Conservation (phyloP, 2,329 filamentous ascomycete species). For the Microcera coccophila region DNA sequence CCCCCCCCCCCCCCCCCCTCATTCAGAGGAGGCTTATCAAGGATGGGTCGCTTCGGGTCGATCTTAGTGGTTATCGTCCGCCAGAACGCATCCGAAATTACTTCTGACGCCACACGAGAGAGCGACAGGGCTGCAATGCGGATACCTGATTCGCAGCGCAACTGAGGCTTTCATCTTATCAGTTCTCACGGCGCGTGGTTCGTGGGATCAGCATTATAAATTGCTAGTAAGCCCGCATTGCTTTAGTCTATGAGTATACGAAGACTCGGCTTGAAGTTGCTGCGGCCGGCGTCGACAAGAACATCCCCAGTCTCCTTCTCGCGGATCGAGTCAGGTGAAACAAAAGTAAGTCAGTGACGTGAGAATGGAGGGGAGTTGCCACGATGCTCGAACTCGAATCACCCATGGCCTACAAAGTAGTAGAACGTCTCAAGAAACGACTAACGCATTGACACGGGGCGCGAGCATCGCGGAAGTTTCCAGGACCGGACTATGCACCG, state of each 20-base stretch:
- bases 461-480: conserved; percentile 9
- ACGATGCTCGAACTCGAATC: neutral
- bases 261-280: neutral
- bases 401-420: conserved; percentile 17
- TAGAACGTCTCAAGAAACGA: conserved; percentile 29
- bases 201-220: neutral
- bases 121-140: neutral
- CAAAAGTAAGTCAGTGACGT: conserved; percentile 12
- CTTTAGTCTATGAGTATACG: neutral
- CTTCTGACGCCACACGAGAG: neutral
- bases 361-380: conserved; percentile 15
- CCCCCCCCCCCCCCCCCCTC: no score
- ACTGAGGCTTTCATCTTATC: neutral
- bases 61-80: conserved; percentile 3
- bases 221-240: neutral
- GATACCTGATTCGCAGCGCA: neutral
- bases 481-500: conserved; percentile 14
- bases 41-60: conserved; percentile 4
- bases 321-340: conserved; percentile 1
- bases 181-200: neutral
- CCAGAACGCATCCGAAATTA: neutral
- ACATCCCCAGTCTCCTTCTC: conserved; percentile 23
- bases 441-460: conserved; percentile 20
- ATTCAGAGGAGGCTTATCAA: conserved; percentile 7
- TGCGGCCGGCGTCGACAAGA: conserved; percentile 19